Base-by-base conservation (phyloP, 495 filamentous ascomycete species). In the Aspergillus nidulans region DNA sequence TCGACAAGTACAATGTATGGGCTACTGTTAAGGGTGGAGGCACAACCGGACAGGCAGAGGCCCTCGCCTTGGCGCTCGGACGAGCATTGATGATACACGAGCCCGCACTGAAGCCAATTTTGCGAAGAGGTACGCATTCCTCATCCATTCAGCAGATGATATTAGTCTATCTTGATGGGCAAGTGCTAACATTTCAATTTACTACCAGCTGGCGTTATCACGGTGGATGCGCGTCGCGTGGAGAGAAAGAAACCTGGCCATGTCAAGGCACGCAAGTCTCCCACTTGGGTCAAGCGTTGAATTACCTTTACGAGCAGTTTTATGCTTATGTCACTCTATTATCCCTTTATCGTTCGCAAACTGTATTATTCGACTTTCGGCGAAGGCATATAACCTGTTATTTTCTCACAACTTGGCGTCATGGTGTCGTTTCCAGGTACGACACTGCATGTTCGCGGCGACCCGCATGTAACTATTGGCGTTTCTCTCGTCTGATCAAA, bases 1-100 rank as follows among this genome's bases (percentile, higher is more conserved):
- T 95, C 53, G 91, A 95, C 71, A 97, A 95, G 71, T 99, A 99
- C 74, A 99, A 99, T 66, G 89, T 96, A 12, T 99, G 88, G 87
- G 90, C 85, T 49, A 75, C 84, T 10, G 88, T 91, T 3, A 76
- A 73, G 36, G 94, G 94, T 32, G 94, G 94, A 53, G 94, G 94
- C 59, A 85, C 84, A 21, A 99, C 94, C 9, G 94, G 94, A 3
- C 94, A 99, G 72, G 95, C 94, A 9, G 94, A 97, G 73, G 91
- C 94, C 21, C 81, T 96, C 58, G 95, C 95, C 49, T 72, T 99
- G 77, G 94, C 87, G n/a, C 80, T 95, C 68, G 88, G 87, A 41
- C 91, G 91, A 63, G 94, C 89, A 15, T 72, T 99, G 72, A 64
- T 95, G 69, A 82, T 90, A 52, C 92, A 97, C 62, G 92, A 97